Conservation (phyloP, 192 early-diverging fungal species). For the Piromyces finnis region DNA sequence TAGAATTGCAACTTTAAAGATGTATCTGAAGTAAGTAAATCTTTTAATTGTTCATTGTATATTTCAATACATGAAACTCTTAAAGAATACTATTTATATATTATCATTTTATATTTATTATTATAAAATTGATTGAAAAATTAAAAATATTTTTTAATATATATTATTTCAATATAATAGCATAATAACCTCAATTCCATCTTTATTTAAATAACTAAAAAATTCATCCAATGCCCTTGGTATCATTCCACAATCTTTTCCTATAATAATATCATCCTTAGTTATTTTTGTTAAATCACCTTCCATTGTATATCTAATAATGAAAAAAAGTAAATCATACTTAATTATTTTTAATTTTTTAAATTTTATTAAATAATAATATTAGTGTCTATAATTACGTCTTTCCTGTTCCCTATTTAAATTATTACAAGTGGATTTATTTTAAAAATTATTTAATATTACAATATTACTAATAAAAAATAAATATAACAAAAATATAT, state of each 20-base stretch:
- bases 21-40: slow-evolving; percentile 43
- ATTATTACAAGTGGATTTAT: too few species aligned
- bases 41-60: slow-evolving; percentile 88
- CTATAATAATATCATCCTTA: slow-evolving; percentile 10
- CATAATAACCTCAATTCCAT: slow-evolving; percentile 1
- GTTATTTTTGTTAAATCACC: slow-evolving; percentile 46
- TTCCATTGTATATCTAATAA: slow-evolving; percentile 67
- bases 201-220: slow-evolving; percentile 52
- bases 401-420: slow-evolving; percentile 66
- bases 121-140: too few species aligned
- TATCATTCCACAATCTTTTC: slow-evolving; percentile 47
- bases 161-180: too few species aligned
- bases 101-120: too few species aligned
- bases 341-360: too few species aligned
- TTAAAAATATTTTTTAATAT: too few species aligned
- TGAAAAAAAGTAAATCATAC: not conserved
- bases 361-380: not conserved
- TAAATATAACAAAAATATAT: too few species aligned
- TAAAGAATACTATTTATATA: slow-evolving; percentile 53
- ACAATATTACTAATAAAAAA: too few species aligned
- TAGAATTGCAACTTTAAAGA: slow-evolving; percentile 18
- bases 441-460: too few species aligned
- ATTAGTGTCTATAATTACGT: slow-evolving; percentile 20
- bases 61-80: slow-evolving; percentile 58
- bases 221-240: slow-evolving; percentile 66